Evolutionary conservation across 2,329 filamentous ascomycete species (phyloP).

Genomic region (Cladobotryum protrusum): DNA sequence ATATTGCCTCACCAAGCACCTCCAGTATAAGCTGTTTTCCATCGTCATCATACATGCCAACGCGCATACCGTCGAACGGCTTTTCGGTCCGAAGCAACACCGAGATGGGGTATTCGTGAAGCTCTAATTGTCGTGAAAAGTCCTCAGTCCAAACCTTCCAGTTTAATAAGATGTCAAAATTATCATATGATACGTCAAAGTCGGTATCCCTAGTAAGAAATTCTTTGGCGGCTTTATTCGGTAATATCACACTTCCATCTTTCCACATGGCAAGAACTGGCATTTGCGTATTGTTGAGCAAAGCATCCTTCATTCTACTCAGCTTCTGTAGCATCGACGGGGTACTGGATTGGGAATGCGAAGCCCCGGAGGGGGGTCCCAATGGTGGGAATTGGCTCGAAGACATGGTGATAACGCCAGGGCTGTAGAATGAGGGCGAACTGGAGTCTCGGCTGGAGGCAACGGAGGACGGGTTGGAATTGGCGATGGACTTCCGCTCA

Average conservation of each 20-base stretch:
- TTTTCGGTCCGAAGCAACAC: conserved; percentile 55
- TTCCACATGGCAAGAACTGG: conserved; percentile 78
- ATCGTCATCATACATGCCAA: conserved; percentile 56
- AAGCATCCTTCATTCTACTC: conserved; percentile 67
- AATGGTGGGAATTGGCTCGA: conserved; percentile 59
- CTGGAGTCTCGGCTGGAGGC: conserved; percentile 42
- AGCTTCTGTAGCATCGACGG: conserved; percentile 68
- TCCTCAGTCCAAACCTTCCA: conserved; percentile 61
- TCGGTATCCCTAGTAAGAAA: conserved; percentile 42
- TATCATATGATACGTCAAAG: conserved; percentile 36
- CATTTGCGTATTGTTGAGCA: conserved; percentile 68
- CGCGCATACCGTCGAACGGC: conserved; percentile 51
- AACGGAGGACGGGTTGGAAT: conserved; percentile 41
- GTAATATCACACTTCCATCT: conserved; percentile 66
- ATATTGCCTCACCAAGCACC: conserved; percentile 59
- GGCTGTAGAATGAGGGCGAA: conserved; percentile 44
- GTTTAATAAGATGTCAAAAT: conserved; percentile 50
- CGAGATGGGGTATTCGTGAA: conserved; percentile 61
- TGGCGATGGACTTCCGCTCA: conserved; percentile 38
- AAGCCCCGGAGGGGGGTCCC: conserved; percentile 54
- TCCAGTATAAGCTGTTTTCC: conserved; percentile 55
- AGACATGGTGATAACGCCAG: conserved; percentile 46
- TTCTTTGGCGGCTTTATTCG: conserved; percentile 58
- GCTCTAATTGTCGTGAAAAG: conserved; percentile 51
- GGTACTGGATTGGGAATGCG: conserved; percentile 46